Conservation (phyloP, 1,284 basidiomycete species). For the Lentinula novae-zelandiae region DNA sequence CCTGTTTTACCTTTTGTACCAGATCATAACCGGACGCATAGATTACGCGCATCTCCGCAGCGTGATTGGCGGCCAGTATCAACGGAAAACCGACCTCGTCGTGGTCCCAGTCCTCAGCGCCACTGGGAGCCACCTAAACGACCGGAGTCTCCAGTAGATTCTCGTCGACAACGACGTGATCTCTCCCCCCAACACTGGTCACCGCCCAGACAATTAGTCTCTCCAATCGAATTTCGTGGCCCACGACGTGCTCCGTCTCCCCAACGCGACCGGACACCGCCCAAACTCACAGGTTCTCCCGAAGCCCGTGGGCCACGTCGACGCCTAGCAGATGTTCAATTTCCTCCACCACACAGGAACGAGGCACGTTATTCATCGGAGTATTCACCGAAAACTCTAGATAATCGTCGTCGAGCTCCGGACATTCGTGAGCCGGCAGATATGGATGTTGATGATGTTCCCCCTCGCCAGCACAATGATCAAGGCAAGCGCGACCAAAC, state of each 20-base stretch:
- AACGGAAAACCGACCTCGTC: not conserved
- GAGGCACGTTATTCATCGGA: not conserved
- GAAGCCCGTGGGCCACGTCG: not conserved
- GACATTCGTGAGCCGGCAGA: not conserved
- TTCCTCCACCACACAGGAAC: not conserved
- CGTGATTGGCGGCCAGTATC: not conserved
- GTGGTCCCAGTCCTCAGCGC: not conserved
- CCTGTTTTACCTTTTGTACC: not conserved
- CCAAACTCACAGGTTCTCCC: not conserved
- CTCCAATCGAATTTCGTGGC: not conserved
- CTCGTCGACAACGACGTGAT: not conserved
- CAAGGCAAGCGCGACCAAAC: not conserved
- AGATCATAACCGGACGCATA: not conserved
- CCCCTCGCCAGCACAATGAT: not conserved
- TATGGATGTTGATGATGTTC: not conserved
- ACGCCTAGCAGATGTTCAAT: not conserved
- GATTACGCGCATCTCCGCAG: not conserved
- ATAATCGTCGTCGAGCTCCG: not conserved
- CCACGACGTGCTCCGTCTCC: not conserved
- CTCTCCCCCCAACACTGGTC: no score
- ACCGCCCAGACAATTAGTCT: not conserved
- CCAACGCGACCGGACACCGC: not conserved
- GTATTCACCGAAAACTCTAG: not conserved
- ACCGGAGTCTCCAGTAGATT: not conserved
- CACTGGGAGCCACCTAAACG: not conserved